Base-by-base conservation (phyloP, 306 rosid genomes). In the Crotalaria pallida region DNA sequence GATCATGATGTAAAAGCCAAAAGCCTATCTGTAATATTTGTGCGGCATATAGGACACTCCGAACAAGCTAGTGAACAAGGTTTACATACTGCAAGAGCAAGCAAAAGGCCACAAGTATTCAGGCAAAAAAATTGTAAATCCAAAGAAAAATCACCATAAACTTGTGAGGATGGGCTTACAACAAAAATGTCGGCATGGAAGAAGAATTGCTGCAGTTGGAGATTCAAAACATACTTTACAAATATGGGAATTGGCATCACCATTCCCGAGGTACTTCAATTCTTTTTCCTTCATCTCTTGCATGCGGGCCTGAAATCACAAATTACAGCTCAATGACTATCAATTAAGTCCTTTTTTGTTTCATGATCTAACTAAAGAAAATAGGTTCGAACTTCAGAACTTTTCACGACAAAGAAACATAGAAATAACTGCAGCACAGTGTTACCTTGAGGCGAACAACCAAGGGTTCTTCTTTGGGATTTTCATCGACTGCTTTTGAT, bases 221-320 rank as follows among this genome's bases (percentile, higher is more conserved):
- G 90, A 80, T 79, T 90, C 98, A 68, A 88, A 94, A 79, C 98
- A 94, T 74, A 94, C 97, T 94, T 94, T 94, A 80, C 98, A 94
- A 77, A 84, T 72, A 72, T 94, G 98, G 58, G 97, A 90, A 84
- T 85, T 88, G 74, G 86, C 88, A 67, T 94, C 97, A 26, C 96
- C 96, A 71, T 88, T 94, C 31, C 86, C 95, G 50, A 72, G 75
- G 77, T 84, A 82, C 72, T 87, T 87, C 43, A 85, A 90, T 63
- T 94, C 98, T 72, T 88, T 94, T 73, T 94, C 98, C 80, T 90
- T 94, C 91, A 94, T 94, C 87, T 88, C 98, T 80, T 88, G 96
- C 97, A 94, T 88, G 60, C 97, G 90, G 36, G 98, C 98, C 98
- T 94, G 91, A 79, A 75, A 75, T 60, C 65, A 60, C 26, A 58